A percentile compares a stretch with the other conserved stretches of the same genome.
These are phyloP conservation scores for Ettlia oleoabundans DNA, from an alignment of 139 green algal species.

Conservation along the genomic window DNA sequence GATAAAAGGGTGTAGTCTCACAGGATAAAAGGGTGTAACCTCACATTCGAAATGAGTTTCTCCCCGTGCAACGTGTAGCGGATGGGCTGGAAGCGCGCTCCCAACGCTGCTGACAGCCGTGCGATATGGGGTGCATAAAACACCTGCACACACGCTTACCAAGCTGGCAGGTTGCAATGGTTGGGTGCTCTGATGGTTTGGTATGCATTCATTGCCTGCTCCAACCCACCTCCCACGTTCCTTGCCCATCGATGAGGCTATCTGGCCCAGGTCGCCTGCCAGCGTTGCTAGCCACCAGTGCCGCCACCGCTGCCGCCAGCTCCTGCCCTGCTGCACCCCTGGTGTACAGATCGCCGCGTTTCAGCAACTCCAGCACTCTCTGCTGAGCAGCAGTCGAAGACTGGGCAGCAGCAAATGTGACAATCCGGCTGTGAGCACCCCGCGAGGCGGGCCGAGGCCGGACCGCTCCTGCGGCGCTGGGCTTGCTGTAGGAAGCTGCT, in stretches of 20 bases:
- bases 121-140: conserved; percentile 63
- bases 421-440: too few relatives aligned
- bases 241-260: conserved; percentile 4
- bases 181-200: too few relatives aligned
- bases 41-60: not conserved
- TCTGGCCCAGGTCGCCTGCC: not conserved
- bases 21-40: too few relatives aligned
- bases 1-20: too few relatives aligned
- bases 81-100: conserved; percentile 51
- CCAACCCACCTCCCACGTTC: conserved; percentile 17
- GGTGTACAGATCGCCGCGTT: not conserved
- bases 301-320: conserved; percentile 13
- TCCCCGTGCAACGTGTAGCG: conserved; percentile 46
- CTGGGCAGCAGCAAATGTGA: too few relatives aligned
- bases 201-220: too few relatives aligned
- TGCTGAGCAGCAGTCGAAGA: too few relatives aligned
- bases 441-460: too few relatives aligned
- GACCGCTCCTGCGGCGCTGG: too few relatives aligned
- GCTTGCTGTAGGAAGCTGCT: too few relatives aligned
- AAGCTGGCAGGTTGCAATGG: too few relatives aligned
- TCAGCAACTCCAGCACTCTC: not conserved
- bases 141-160: too few relatives aligned
- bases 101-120: conserved; percentile 37
- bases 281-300: conserved; percentile 18
- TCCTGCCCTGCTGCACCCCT: not conserved